Base-by-base conservation (phyloP, 306 rosid species). In the Castanea mollissima region DNA sequence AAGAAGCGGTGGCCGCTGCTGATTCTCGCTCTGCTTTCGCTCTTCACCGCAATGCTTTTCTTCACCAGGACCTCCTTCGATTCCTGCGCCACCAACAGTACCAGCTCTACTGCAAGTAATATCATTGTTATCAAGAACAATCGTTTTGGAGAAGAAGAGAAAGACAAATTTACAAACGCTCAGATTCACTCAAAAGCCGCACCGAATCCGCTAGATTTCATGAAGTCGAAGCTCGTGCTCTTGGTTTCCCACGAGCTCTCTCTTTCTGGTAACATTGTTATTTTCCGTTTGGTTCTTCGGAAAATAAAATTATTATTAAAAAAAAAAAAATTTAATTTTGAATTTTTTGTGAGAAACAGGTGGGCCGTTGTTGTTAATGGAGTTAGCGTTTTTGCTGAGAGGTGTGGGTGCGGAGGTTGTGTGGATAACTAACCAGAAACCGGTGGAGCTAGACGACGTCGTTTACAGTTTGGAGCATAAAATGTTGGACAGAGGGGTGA, bases 221-320 rank as follows among this genome's bases (percentile, higher is more conserved):
- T 93, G 97, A 93, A 91, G 84, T 91, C 98, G 2, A 93, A 88
- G 88, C 92, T 91, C 16, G 98, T 93, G 23, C 93, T 91, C 27
- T 82, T 93, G 90, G 98, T 91, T 64, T 93, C 98, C 1, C 98
- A 93, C 62, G 93, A 93, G 84, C 90, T 90, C 18, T 88, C 98
- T 67, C 92, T 91, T 56, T 93, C 98, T 19, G 97, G 97, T 89
- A 82, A 16, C 44, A 13, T 13, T 41, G 74, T 27, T 13, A 46
- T 14, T 75, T 82, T 74, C 15, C 32, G 23, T 59, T 52, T 74
- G 29, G 32, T 54, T 86, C 52, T 57, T n/a, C 29, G 52, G 67
- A 74, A 69, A 75, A 74, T 49, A 1, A 58, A 32, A 77, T 77
- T 60, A 80, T 75, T 75, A 38, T 38, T 11, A 46, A 67, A 21